phyloP scores from a whole-genome alignment of 2,329 filamentous ascomycete species.

The Colletotrichum sp. region DNA sequence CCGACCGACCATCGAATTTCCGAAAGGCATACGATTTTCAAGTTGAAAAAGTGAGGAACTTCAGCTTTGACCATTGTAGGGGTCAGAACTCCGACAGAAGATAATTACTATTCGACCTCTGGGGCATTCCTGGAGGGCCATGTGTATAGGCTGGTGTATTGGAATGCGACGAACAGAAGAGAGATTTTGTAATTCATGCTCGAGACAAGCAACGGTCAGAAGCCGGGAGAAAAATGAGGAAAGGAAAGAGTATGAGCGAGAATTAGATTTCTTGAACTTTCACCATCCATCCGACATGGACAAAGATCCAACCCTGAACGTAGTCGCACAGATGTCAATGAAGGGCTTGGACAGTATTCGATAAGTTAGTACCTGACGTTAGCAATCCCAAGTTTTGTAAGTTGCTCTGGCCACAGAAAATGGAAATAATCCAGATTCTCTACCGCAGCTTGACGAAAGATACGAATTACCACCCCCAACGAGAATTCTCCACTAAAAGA shows the following conservation, averaged over 20 bases:
- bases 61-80: background rate
- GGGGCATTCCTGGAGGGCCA: background rate
- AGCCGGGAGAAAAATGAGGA: background rate
- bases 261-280: background rate
- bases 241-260: background rate
- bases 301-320: background rate
- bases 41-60: background rate
- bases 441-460: background rate
- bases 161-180: background rate
- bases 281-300: background rate
- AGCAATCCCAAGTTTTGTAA: background rate
- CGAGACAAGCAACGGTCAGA: background rate
- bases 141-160: background rate
- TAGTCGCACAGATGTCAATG: rapidly evolving
- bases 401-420: background rate
- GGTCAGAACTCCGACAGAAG: background rate
- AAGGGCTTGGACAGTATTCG: background rate
- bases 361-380: background rate
- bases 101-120: background rate
- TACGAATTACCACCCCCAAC: background rate
- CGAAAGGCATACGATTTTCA: background rate
- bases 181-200: background rate
- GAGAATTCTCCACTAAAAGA: background rate
- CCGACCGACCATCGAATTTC: background rate
- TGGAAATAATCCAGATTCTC: background rate